Conservation (phyloP, 1,284 basidiomycete species). For the Heimioporus retisporus region DNA sequence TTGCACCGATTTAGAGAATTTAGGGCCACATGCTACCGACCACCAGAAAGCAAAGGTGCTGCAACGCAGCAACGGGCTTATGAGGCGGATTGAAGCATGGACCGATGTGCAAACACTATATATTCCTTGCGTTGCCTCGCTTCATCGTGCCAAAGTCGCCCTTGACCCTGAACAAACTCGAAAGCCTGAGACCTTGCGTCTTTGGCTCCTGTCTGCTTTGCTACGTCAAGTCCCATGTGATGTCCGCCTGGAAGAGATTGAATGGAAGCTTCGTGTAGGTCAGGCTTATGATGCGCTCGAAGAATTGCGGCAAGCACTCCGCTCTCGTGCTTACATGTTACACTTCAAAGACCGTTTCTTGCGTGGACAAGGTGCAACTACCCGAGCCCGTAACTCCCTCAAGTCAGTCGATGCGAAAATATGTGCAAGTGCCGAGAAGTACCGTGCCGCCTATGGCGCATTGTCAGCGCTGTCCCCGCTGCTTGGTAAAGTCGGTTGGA, state of each 20-base stretch:
- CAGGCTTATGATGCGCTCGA: conserved; percentile 15
- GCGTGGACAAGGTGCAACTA: conserved; percentile 11
- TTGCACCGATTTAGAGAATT: not conserved
- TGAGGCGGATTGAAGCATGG: conserved; percentile 4
- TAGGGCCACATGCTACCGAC: conserved; percentile 13
- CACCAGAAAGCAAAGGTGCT: conserved; percentile 10
- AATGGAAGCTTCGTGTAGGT: not conserved
- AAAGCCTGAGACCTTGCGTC: not conserved
- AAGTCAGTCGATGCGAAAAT: too few relatives aligned
- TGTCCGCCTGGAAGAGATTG: not conserved
- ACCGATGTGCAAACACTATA: conserved; percentile 17
- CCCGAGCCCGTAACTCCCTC: not conserved
- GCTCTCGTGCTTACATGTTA: conserved; percentile 6
- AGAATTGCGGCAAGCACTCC: conserved; percentile 15
- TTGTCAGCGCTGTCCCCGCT: not conserved
- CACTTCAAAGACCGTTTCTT: conserved; percentile 14
- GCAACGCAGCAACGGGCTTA: not conserved
- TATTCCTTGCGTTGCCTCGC: conserved; percentile 2
- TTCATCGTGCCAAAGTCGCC: not conserved
- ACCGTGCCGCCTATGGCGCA: not conserved
- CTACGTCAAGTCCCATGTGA: not conserved
- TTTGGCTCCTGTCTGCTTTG: conserved; percentile 4
- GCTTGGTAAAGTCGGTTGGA: not conserved
- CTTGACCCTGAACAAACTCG: too few relatives aligned
- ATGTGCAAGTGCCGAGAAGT: not conserved